Base-by-base conservation (phyloP, 768 basidiomycete species). In the Collybiopsis confluens region DNA sequence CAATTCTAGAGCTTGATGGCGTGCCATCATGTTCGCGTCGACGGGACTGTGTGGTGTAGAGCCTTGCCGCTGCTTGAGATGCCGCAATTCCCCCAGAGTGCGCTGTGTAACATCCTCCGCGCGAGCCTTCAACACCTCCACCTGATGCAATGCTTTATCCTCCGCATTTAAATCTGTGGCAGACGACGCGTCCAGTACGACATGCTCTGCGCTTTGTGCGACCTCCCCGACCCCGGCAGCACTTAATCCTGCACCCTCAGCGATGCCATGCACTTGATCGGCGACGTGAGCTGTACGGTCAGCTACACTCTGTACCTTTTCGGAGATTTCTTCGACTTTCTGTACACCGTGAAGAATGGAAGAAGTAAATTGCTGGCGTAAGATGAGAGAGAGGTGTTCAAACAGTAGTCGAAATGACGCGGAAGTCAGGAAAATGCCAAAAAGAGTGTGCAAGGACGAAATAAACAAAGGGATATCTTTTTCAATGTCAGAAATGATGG, bases 361-460 rank as follows among this genome's bases (percentile, higher is more conserved):
- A 11, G 27, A 18, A 4, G 11, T 8, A 47, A 47, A 20, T 15
- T 35, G 30, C 15, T 47, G 45, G n/a, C 28, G 45, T 6, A 21
- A n/a, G 1, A 47, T 8, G 18, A 47, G 20, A 1, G 30, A 47
- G 20, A 47, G 26, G 16, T 47, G 20, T 9, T 18, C 21, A 4
- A 18, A 13, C 9, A 47, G 16, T 15, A 47, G 27, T 13, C 45
- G 45, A 30, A 47, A 35, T 27, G 45, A 18, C 1, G 28, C 35
- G 11, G 45, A 47, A 18, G 45, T 47, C n/a, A 47, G 30, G 45
- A 47, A 47, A 33, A 47, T n/a, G 28, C 26, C 11, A 10, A 47
- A 15, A 35, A 47, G 20, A 8, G 45, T 30, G 30, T 10, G 30
- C 0, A 47, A n/a, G 27, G 45, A 47, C 3, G 45, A 33, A 18